phyloP scores from a whole-genome alignment of 1,284 basidiomycete genomes.

The Apiotrichum veenhuisii region DNA sequence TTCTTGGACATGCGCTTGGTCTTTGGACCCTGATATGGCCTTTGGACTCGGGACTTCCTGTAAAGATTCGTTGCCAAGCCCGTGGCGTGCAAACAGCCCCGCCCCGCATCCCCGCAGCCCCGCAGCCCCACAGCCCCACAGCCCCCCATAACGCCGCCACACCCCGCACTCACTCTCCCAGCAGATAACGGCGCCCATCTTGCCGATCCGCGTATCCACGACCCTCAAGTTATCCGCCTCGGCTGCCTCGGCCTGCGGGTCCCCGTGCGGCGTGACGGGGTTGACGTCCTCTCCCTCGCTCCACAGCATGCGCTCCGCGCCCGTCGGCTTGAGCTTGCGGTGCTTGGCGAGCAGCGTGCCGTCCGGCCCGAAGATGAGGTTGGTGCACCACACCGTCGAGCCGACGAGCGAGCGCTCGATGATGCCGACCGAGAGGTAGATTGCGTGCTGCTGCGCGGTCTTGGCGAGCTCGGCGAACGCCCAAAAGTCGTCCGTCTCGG shows the following conservation, averaged over 20 bases:
- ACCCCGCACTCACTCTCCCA: constrained; percentile 62
- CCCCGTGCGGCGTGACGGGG: constrained; percentile 38
- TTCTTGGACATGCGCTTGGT: too few species aligned
- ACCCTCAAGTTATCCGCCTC: constrained; percentile 40
- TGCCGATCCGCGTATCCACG: constrained; percentile 46
- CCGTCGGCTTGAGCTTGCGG: constrained; percentile 70
- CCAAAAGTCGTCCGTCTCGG: constrained; percentile 15
- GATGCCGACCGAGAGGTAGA: constrained; percentile 61
- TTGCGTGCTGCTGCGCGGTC: constrained; percentile 13
- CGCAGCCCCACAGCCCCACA: too few species aligned
- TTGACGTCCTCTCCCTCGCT: constrained; percentile 53
- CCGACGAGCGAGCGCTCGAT: constrained; percentile 60
- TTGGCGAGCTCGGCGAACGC: constrained; percentile 17
- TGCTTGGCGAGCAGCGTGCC: constrained; percentile 62
- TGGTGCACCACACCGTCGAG: constrained; percentile 68
- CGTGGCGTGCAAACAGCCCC: too few species aligned
- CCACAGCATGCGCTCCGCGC: constrained; percentile 65
- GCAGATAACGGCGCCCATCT: constrained; percentile 63
- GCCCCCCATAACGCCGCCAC: too few species aligned
- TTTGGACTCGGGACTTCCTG: too few species aligned
- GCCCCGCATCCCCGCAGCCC: too few species aligned
- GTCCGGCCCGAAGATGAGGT: constrained; percentile 60
- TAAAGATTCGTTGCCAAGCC: too few species aligned
- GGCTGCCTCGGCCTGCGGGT: constrained; percentile 12
- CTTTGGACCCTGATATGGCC: too few species aligned